Conservation (phyloP, 148 eudicot species). For the Pharnaceum exiguum region DNA sequence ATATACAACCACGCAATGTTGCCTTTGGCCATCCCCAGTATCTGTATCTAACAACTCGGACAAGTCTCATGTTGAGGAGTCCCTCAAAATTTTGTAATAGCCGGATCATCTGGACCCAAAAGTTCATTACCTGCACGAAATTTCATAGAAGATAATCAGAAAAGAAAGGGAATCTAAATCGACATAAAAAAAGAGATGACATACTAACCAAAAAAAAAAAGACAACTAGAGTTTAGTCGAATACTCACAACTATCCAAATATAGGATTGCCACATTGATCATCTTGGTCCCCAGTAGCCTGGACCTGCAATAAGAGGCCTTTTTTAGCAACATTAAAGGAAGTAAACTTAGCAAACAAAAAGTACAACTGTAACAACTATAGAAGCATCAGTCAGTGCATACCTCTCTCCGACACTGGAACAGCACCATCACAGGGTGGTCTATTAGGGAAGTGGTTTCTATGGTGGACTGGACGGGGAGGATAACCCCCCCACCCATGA, state of each 20-base stretch:
- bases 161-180: not conserved
- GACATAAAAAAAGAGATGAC: not conserved
- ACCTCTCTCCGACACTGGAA: constrained; percentile 75
- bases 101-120: constrained; percentile 21
- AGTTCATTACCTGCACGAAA: constrained; percentile 6
- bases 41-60: constrained; percentile 11
- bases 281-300: constrained; percentile 83
- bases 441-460: constrained; percentile 49
- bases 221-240: too few species aligned
- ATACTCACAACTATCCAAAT: constrained; percentile 16
- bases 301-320: constrained; percentile 58
- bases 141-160: not conserved
- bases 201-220: not conserved
- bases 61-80: constrained; percentile 11
- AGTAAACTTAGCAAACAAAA: not conserved
- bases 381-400: constrained; percentile 4
- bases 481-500: constrained; percentile 63
- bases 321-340: not conserved
- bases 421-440: constrained; percentile 63
- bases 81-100: constrained; percentile 27
- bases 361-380: not conserved
- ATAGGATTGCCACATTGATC: constrained; percentile 13
- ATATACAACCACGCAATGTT: not conserved
- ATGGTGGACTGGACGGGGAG: constrained; percentile 56
- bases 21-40: not conserved